Evolutionary conservation across 768 basidiomycete genomes (phyloP).

Genomic region (Ephemerocybe angulata): DNA sequence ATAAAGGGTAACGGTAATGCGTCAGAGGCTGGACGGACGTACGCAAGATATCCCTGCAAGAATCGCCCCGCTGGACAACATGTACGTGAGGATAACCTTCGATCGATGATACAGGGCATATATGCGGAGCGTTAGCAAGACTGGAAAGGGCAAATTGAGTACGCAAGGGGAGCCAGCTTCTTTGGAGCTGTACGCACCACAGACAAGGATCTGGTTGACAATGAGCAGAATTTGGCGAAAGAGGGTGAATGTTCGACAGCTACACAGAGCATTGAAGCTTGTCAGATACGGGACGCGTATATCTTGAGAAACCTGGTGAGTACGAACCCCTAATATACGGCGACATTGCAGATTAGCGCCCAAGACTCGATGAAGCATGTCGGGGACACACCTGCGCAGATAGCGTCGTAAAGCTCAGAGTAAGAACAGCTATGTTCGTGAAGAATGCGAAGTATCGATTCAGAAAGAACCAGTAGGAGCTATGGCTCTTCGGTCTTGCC

Average conservation of each 20-base stretch:
- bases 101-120: conserved; percentile 48
- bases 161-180: background rate
- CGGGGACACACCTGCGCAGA: conserved; percentile 17
- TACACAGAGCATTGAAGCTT: no score
- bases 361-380: background rate
- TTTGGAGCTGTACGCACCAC: conserved; percentile 30
- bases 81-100: conserved; percentile 30
- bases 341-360: conserved; percentile 1
- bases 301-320: background rate
- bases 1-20: background rate
- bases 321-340: background rate
- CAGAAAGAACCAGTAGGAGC: conserved; percentile 44
- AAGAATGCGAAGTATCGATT: conserved; percentile 48
- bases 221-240: conserved; percentile 42
- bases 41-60: conserved; percentile 35
- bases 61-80: conserved; percentile 30
- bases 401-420: conserved; percentile 28
- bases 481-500: conserved; percentile 34
- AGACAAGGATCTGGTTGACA: conserved; percentile 42
- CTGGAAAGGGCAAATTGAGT: conserved; percentile 18
- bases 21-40: conserved; percentile 14
- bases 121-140: conserved; percentile 44
- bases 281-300: no score
- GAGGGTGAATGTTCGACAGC: conserved; percentile 36
- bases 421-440: conserved; percentile 31